Evolutionary conservation across 306 rosid species (phyloP), one percentile per base, ranked within the genome.

Genomic region (Vicia faba): DNA sequence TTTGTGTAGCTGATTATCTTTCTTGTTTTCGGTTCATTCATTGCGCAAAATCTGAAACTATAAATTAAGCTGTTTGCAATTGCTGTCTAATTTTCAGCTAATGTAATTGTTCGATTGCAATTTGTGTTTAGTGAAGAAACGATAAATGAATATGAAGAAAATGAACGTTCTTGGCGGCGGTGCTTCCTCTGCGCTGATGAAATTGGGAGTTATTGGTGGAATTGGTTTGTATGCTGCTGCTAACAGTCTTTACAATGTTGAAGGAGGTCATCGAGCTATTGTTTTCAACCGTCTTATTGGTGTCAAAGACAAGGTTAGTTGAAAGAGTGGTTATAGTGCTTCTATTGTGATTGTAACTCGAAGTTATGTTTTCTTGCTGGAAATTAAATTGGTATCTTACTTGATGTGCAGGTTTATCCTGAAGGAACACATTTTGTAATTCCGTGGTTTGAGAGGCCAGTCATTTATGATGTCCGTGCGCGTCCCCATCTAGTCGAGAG

Each of bases 391-490:
- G 38, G 5, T 58, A 2, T 56, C 3, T 4, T 66, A 61, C 67
- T 79, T 61, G 14, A 64, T 44, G n/a, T 83, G 71, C 73, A 92
- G 96, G 96, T 92, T 50, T 92, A 87, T 80, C 91, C 96, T 35
- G 96, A 92, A 92, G 96, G 97, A 55, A 87, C 97, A 0, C 96
- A 89, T 57, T 72, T 92, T 5, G 69, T 85, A 14, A 72, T 89
- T 65, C 97, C 97, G 1, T 92, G 97, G 96, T 84, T 85, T 78
- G 97, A 92, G 82, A 84, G 95, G 73, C 92, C 96, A 0, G 74
- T 92, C 40, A 92, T 89, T 75, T 92, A 87, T 68, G 95, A 89
- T 81, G 97, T 92, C 39, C 95, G 95, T 11, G 89, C 95, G 8
- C 83, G 84, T 43, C 92, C 96, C 29, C 85, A 84, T 72, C 70